Percentiles rank a stretch among this genome's conserved stretches.
phyloP scores from a whole-genome alignment of 176 grass and related monocot genomes.

The Carex pumila region DNA sequence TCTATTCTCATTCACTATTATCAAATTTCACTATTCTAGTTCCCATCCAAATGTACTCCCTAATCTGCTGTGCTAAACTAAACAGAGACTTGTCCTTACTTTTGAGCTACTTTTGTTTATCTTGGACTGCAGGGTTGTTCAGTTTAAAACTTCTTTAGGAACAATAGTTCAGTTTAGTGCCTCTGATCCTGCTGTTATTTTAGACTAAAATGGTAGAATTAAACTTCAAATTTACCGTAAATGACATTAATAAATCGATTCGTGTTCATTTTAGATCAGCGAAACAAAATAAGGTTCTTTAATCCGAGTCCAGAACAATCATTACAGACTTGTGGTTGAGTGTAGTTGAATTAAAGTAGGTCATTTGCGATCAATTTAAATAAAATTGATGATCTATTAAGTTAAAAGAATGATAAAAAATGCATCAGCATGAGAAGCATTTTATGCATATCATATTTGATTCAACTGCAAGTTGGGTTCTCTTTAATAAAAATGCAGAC shows the following conservation, averaged over 20 bases:
- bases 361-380: neutral
- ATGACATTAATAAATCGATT: neutral
- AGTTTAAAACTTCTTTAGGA: neutral
- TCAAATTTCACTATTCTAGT: no score
- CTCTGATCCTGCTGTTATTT: neutral
- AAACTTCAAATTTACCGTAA: neutral
- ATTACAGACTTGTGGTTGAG: neutral
- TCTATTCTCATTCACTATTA: no score
- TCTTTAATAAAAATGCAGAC: neutral
- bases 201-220: neutral
- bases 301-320: neutral
- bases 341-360: neutral
- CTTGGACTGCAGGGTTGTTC: no score
- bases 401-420: neutral
- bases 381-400: neutral
- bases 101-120: no score
- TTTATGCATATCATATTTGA: neutral
- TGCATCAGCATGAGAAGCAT: neutral
- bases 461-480: neutral
- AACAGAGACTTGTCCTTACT: neutral
- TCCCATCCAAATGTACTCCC: neutral
- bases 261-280: neutral
- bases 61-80: no score
- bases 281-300: neutral
- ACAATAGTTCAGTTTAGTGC: neutral